Base-by-base conservation (phyloP, 371 early-diverging fungal species). In the Mucor racemosus region DNA sequence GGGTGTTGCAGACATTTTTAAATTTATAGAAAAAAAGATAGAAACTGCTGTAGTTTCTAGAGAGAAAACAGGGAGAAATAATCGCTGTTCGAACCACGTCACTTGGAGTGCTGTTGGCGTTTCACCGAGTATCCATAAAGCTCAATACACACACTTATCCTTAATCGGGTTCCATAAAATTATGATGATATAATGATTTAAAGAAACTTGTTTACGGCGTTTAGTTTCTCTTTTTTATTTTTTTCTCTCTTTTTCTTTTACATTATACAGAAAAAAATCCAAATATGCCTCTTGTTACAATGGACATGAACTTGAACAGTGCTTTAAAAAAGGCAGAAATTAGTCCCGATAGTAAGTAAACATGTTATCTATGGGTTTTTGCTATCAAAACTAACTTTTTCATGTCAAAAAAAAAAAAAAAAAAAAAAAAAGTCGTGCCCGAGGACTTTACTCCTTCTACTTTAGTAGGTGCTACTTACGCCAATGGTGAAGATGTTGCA, bases 211-310 rank as follows among this genome's bases (percentile, higher is more conserved):
- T 38, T 38, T 26, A 26, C 26, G 3, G 46, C 46, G 3, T 46
- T n/a, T 9, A 17, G 31, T 11, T 54, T 33, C 54, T 54, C 33
- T 54, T 54, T 53, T 15, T 36, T n/a, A n/a, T 35, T n/a, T 35
- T 15, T 36, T 62, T 38, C 9, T 62, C 21, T 34, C n/a, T 48
- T 61, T 61, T 36, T 35, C 34, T 17, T 17, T 19, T 48, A 5
- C 11, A 48, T 46, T 21, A 14, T 26, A 26, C 26, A 26, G 21
- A 13, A 53, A 31, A 0, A 21, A 31, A 21, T 9, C 14, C n/a
- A 41, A 74, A 58, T 11, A 86, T 86, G 88, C 79, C 82, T 34
- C 82, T 87, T 57, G 55, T 84, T 19, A 85, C 84, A 57, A 64
- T 76, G 15, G 78, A 81, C 19, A 79, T 78, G 77, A 81, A 77